Conservation (phyloP, 2,329 filamentous ascomycete species). For the Chlorencoelia australis region DNA sequence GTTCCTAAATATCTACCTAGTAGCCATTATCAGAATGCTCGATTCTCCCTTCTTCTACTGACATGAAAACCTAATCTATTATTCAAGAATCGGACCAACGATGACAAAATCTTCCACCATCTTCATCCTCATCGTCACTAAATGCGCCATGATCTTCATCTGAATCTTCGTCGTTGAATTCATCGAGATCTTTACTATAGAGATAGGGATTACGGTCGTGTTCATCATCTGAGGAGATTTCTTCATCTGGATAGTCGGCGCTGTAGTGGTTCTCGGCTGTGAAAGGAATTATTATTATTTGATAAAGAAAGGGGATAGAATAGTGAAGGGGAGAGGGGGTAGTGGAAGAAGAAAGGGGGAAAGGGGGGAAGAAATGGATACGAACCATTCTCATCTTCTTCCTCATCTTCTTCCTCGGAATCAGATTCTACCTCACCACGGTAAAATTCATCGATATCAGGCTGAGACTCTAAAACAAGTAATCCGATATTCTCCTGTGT, state of each 20-base stretch:
- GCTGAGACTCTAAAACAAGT: slow-evolving; percentile 25
- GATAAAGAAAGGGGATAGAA: not conserved
- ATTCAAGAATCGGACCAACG: no score
- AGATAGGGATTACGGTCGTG: slow-evolving; percentile 45
- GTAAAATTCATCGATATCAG: slow-evolving; percentile 46
- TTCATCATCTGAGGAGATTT: slow-evolving; percentile 63
- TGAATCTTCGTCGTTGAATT: slow-evolving; percentile 17
- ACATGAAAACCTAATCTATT: no score
- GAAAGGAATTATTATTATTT: slow-evolving; percentile 8
- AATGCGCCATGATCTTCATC: slow-evolving; percentile 19
- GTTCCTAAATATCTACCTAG: no score
- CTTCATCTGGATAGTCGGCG: slow-evolving; percentile 72
- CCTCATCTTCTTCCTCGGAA: slow-evolving; percentile 52
- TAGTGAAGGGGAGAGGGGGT: not conserved
- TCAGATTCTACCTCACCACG: slow-evolving; percentile 46
- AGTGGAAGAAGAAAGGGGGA: no score
- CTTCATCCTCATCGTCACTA: slow-evolving; percentile 21
- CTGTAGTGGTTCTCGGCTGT: slow-evolving; percentile 71
- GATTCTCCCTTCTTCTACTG: no score
- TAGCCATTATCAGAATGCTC: no score
- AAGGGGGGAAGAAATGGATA: not conserved
- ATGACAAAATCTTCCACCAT: no score
- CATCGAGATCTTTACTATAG: slow-evolving; percentile 35
- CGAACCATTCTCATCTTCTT: slow-evolving; percentile 57
- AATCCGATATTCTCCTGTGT: slow-evolving; percentile 37